Evolutionary conservation across 495 filamentous ascomycete species (phyloP).

Genomic region (Aspergillus saccharolyticus): DNA sequence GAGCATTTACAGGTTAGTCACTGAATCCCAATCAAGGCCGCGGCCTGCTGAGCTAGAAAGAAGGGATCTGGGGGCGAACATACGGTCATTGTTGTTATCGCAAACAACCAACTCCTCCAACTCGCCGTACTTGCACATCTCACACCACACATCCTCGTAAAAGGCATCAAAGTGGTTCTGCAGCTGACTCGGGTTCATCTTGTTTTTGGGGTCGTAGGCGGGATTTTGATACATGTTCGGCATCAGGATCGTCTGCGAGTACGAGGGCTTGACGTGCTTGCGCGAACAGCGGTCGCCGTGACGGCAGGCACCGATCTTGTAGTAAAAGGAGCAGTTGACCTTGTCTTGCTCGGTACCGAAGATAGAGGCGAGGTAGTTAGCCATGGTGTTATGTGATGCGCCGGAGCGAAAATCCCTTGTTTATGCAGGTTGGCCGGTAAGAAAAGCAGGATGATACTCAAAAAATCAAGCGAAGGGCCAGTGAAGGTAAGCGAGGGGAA

Average conservation of each 20-base stretch:
- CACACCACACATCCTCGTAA: slow-evolving; percentile 99
- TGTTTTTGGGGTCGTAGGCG: slow-evolving; percentile 92
- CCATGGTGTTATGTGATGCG: slow-evolving; percentile 46
- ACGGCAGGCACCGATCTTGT: slow-evolving; percentile 97
- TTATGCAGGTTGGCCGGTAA: background rate
- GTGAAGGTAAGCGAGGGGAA: background rate
- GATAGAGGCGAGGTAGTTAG: slow-evolving; percentile 98
- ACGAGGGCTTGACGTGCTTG: slow-evolving; percentile 98
- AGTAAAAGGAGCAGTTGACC: slow-evolving; percentile 79
- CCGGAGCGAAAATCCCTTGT: background rate
- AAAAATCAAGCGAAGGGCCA: background rate
- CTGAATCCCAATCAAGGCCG: background rate
- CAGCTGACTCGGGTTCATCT: slow-evolving; percentile 89
- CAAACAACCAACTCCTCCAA: slow-evolving; percentile 85
- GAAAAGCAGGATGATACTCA: background rate
- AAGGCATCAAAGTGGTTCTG: slow-evolving; percentile 99
- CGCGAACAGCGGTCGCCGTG: slow-evolving; percentile 97
- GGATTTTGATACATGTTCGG: slow-evolving; percentile 99
- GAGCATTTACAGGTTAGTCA: slow-evolving; percentile 17
- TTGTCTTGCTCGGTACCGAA: slow-evolving; percentile 99
- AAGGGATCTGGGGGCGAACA: slow-evolving; percentile 37
- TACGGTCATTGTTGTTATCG: slow-evolving; percentile 95
- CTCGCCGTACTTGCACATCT: slow-evolving; percentile 94
- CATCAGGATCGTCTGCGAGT: slow-evolving; percentile 94
- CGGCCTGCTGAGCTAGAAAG: background rate